A percentile compares a stretch with the other conserved stretches of the same genome.
Evolutionary conservation across 73 alveolate genomes (phyloP).

Genomic region (Paramecium biaurelia): DNA sequence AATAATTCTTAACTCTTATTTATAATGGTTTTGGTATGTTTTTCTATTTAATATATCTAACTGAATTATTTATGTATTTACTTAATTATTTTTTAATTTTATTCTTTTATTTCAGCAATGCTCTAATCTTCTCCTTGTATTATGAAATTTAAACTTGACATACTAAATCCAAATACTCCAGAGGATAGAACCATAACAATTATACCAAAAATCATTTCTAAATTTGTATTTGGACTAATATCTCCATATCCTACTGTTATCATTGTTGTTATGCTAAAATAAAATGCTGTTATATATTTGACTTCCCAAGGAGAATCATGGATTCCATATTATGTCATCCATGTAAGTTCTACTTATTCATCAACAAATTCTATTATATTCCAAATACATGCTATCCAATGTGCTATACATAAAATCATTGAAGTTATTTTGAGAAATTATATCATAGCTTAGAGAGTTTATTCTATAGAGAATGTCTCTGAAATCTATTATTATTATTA

Average conservation of each 20-base stretch:
- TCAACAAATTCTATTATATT: slow-evolving; percentile 5
- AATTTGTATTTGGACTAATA: slow-evolving; percentile 56
- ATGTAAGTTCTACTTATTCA: neutral
- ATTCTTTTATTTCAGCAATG: slow-evolving; percentile 39
- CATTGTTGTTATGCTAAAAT: slow-evolving; percentile 82
- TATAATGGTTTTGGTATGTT: slow-evolving; percentile 51
- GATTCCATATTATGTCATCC: slow-evolving; percentile 13
- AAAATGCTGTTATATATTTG: slow-evolving; percentile 74
- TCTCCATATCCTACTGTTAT: slow-evolving; percentile 91
- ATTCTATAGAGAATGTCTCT: slow-evolving; percentile 8
- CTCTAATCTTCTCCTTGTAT: neutral
- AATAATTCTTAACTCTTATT: slow-evolving; percentile 57
- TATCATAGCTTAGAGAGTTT: neutral
- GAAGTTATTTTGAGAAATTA: slow-evolving; percentile 20
- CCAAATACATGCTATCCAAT: slow-evolving; percentile 52
- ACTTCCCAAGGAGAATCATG: slow-evolving; percentile 35
- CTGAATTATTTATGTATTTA: neutral
- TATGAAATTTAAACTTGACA: slow-evolving; percentile 17
- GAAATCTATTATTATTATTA: neutral
- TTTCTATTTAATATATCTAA: slow-evolving; percentile 37
- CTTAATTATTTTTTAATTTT: slow-evolving; percentile 29
- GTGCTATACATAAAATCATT: slow-evolving; percentile 10
- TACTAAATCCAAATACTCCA: slow-evolving; percentile 29
- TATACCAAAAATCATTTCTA: slow-evolving; percentile 52
- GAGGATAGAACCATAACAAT: neutral